Evolutionary conservation across 345 rosid species (phyloP), one percentile per base, ranked within the genome.

Genomic region (Mercurialis annua): DNA sequence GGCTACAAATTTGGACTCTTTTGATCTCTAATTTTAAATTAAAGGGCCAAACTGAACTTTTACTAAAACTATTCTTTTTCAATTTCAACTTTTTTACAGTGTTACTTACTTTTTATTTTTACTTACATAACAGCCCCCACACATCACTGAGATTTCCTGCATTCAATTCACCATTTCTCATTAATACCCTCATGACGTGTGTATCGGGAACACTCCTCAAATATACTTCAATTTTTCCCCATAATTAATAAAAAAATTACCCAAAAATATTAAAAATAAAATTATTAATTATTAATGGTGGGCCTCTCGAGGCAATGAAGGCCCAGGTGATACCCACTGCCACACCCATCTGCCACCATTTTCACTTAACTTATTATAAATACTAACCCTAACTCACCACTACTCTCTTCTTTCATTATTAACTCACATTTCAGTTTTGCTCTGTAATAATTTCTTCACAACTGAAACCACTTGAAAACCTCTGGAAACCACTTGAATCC

Each of bases 281-380:
- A 6, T 40, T 44, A 62, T 24, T 52, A 23, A 50, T 36, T 49
- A 65, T 38, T 51, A 4, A 51, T 71, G 76, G 82, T 83, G 88
- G 84, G 89, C 75, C 81, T 79, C 34, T 55, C 76, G 78, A 78
- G 78, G 77, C 85, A 62, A 65, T 68, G 68, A 62, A 73, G 84
- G 83, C 83, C 88, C 87, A 77, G 80, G 84, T 69, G 76, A 74
- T 80, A 68, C 80, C 76, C 84, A 78, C 85, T 85, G 85, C 86
- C 85, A 81, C 82, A 77, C 79, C 79, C 79, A 29, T 77, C 76
- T 71, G 72, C 81, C 30, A 43, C 64, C 38, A 50, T 46, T 10
- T 40, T 29, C 33, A 3, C 20, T 63, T 21, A 62, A 56, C 65
- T 70, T 64, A 56, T 62, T 87, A 87, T 89, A 89, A 85, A 85